Base-by-base conservation (phyloP, 2,329 filamentous ascomycete genomes). In the Penicillium vulpinum region DNA sequence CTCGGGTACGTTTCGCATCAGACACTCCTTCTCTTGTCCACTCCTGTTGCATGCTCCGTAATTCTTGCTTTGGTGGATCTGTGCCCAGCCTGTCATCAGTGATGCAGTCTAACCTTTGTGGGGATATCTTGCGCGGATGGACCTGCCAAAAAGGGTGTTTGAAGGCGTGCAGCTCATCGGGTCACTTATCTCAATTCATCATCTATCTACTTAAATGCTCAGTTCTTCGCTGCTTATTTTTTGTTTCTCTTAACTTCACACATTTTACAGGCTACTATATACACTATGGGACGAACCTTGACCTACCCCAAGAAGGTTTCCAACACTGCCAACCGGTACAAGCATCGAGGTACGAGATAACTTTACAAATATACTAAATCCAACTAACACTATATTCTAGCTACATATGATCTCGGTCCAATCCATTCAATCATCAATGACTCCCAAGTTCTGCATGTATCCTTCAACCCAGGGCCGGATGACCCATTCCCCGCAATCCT, bases 381-480 rank as follows among this genome's bases (percentile, higher is more conserved):
- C 21, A 38, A 26, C 6, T 61, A 49, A 66, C 60, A 40, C 41
- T 21, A 1, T 44, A 24, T n/a, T 22, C 22, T 50, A 91, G 88
- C 84, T 48, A 82, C 81, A 49, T 95, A 96, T 70, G 85, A 90
- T 55, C 81, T 88, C 49, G 79, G 85, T 46, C 84, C 86, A 8
- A 90, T 95, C 69, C 89, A 95, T 72, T 72, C 75, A 56, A 88
- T 95, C 67, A 79, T 96, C 74, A 92, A 93, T 75, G 80, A 80
- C 21, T 83, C 84, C n/a, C 85, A 85, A 36, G 83, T 95, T 48
- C 81, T 94, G 16, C 88, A 95, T 75, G 86, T 95, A 66, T 91
- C 90, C 61, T 95, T 95, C 81, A 84, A 82, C 49, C 79, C 83
- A 2, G 78, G 79, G 5, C 75, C 81, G 0, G 75, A 80, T 43